Evolutionary conservation across 2,329 filamentous ascomycete species (phyloP).

Genomic region (Penicillium crustosum): DNA sequence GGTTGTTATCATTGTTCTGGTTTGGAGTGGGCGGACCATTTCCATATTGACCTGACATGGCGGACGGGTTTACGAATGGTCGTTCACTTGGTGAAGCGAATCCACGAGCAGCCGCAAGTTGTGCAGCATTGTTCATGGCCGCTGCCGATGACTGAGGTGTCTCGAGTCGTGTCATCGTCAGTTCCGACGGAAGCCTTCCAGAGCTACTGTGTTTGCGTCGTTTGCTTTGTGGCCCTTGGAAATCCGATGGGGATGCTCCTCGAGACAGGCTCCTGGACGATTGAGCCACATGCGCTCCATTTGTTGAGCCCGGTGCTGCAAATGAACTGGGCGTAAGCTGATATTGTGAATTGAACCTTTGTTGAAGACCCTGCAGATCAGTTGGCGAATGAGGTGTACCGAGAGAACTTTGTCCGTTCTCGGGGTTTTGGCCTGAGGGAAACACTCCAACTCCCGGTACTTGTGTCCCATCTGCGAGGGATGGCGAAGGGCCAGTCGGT

Average conservation of each 20-base stretch:
- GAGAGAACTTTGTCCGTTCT: constrained; percentile 30
- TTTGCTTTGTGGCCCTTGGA: constrained; percentile 68
- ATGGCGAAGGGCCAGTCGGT: constrained; percentile 35
- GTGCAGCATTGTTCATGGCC: constrained; percentile 42
- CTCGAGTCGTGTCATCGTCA: constrained; percentile 82
- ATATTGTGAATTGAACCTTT: constrained; percentile 50
- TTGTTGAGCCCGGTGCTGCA: constrained; percentile 40
- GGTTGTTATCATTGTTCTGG: constrained; percentile 58
- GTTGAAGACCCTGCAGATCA: constrained; percentile 62
- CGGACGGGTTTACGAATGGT: constrained; percentile 47
- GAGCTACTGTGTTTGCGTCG: constrained; percentile 76
- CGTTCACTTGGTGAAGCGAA: constrained; percentile 46
- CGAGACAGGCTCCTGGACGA: constrained; percentile 67
- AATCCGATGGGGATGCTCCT: constrained; percentile 68
- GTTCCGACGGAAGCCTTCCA: constrained; percentile 66
- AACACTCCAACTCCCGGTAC: constrained; percentile 48
- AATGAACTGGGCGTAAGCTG: constrained; percentile 42
- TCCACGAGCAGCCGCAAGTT: constrained; percentile 41
- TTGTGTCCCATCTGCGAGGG: constrained; percentile 40
- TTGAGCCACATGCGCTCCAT: constrained; percentile 45
- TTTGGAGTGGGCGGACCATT: constrained; percentile 67
- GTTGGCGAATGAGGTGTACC: constrained; percentile 45
- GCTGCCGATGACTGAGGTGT: constrained; percentile 49
- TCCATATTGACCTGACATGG: constrained; percentile 50
- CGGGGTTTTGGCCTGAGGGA: constrained; percentile 33